phyloP scores from a whole-genome alignment of 1,284 basidiomycete genomes.

The Trichosporon coremiiforme region DNA sequence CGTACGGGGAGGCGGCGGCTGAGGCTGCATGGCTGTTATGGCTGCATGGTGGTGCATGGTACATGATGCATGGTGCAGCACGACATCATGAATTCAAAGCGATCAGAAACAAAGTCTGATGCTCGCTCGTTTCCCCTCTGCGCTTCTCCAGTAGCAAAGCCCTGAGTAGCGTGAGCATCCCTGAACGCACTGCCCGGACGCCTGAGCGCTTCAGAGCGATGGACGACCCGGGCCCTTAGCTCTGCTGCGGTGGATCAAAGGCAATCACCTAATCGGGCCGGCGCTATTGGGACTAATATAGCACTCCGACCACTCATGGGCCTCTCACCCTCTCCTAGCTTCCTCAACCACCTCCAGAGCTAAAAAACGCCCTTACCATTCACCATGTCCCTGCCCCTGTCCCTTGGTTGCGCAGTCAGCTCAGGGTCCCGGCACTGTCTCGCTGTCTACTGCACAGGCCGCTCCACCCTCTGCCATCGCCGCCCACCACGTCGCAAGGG shows the following conservation, averaged over 20 bases:
- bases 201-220: background rate
- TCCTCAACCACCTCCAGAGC: background rate
- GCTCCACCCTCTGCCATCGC: too few species aligned
- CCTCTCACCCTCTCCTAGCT: background rate
- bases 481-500: background rate
- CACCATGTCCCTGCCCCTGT: background rate
- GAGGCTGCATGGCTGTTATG: too few species aligned
- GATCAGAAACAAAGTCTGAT: background rate
- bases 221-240: background rate
- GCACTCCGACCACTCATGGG: background rate
- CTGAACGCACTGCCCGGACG: background rate
- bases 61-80: too few species aligned
- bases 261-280: background rate
- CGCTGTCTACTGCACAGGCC: background rate
- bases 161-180: background rate
- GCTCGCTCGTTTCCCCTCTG: background rate
- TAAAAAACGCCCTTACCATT: background rate
- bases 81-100: slow-evolving; percentile 4
- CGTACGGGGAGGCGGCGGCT: background rate
- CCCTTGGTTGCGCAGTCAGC: background rate
- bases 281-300: background rate
- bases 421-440: slow-evolving; percentile 3
- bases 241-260: background rate
- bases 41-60: too few species aligned
- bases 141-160: background rate